Base-by-base conservation (phyloP, 164 flowering plant genomes). In the Umbellularia californica region DNA sequence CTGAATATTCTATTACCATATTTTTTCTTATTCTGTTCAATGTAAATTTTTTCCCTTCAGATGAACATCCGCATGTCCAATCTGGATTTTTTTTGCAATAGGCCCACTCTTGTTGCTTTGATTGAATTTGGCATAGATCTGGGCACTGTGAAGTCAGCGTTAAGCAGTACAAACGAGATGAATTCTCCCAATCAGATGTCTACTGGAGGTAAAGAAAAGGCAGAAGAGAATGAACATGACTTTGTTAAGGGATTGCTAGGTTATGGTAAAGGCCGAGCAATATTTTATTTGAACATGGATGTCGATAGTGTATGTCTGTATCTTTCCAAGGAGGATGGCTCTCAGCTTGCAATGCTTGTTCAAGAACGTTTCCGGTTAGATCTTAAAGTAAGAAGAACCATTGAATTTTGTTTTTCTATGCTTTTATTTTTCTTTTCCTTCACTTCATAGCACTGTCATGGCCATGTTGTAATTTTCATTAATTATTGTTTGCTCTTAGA, bases 241-340 rank as follows among this genome's bases (percentile, higher is more conserved):
- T 84, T 77, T 77, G 87, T 95, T 41, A 91, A 87, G 79, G 99
- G 99, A 33, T 80, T 95, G 79, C 85, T 95, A 67, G 99, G 99
- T 4, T 85, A 83, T 89, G 99, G 99, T 65, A 95, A 93, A 87
- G 89, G 83, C 10, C 98, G 99, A 76, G 92, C 88, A 14, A 92
- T 95, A 15, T 95, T 95, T 78, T 80, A 81, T 77, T 75, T 95
- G 33, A 82, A 76, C 83, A 95, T 95, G 99, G 87, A 93, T 77
- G 89, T 93, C 58, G 95, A 88, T 81, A 93, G 97, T 76, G 97
- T 95, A 3, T 80, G 92, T 58, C 82, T 95, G 74, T 90, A 80
- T 84, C 96, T 95, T 10, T 93, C 93, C 77, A 92, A 92, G 86
- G 99, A 95, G 88, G 99, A 92, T 86, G 95, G 90, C 66, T 83